Evolutionary conservation across 192 early-diverging fungal genomes (phyloP), one percentile per base, ranked within the genome.

Genomic region (Dimargaris xerosporica): DNA sequence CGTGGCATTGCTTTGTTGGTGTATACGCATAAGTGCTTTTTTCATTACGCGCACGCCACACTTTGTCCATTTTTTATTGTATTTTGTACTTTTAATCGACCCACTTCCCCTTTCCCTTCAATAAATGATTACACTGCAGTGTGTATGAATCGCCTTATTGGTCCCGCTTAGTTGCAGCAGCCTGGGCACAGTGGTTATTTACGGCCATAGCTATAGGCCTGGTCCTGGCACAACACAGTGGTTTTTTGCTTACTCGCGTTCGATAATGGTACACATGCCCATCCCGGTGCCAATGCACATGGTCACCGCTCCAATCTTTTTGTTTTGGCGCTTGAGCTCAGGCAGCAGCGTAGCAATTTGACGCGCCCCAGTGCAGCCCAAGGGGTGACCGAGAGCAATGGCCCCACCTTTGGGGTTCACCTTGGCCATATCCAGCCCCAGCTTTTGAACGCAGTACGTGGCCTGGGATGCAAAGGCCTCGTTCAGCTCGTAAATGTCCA

Each of bases 371-470:
- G 94, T 97, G 72, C 81, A 82, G 56, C 91, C 89, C 67, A 90
- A 72, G 60, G 96, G 96, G 73, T 98, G 96, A 64, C 96, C 96
- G 64, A 96, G 83, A 29, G 96, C 91, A 63, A 99, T 99, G 42
- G 96, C 96, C 66, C 96, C 96, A 63, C 96, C 96, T 82, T 91
- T 88, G 51, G 91, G 91, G 79, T 99, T 99, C 70, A 97, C 91
- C 83, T 91, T 96, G 62, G 88, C 82, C 70, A 85, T 69, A 65
- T 82, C 79, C 58, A 99, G 85, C 28, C 82, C 84, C 44, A 93
- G 84, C 71, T 91, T 88, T 73, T 95, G 84, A 44, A 90, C 80
- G 62, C 81, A 89, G 82, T 91, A 94, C 44, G 94, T 84, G 16
- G 93, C 88, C 77, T 98, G 93, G 56, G 92, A 96, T 34, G 95